Evolutionary conservation across 495 filamentous ascomycete genomes (phyloP), one percentile per base, ranked within the genome.

Genomic region (Aspergillus nidulans): DNA sequence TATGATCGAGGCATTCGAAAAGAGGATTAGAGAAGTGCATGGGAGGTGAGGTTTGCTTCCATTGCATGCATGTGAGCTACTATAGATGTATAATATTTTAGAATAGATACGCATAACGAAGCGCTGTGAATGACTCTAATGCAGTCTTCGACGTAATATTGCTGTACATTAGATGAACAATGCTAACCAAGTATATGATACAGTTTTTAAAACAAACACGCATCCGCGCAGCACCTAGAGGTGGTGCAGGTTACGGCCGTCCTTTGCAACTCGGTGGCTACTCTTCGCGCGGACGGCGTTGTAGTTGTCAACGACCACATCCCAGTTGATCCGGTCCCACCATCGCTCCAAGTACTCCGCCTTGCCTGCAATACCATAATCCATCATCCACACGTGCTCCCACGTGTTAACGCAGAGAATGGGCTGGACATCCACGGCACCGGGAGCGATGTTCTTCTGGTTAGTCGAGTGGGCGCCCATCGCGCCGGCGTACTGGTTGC

Each of bases 1-100:
- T 48, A 94, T 98, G 92, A 86, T 98, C 63, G 83, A 87, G 72
- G 94, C 94, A 25, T 98, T 97, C 79, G 91, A 96, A 77, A 80
- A 79, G 74, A 77, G 89, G 65, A 88, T 89, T 38, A 74, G 76
- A 72, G 74, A 79, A 60, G 68, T 86, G 59, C 78, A 81, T 49
- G 53, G 53, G 19, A 50, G 52, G 18, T 46, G 24, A 46, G 34
- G 1, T 41, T 15, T 40, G n/a, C n/a, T n/a, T n/a, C n/a, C n/a
- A 7, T 18, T 30, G 28, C 4, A 8, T 24, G 12, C 16, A 41
- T 18, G 2, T 44, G 23, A 32, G 16, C 6, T 39, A 3, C 19
- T 44, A 44, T 44, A 44, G 19, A 44, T 44, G 19, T 39, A 39
- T 44, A 21, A 7, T 57, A n/a, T 18, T 1, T 8, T 49, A 34